Evolutionary conservation across 257 asterid genomes (phyloP).

Genomic region (Misopates orontium): DNA sequence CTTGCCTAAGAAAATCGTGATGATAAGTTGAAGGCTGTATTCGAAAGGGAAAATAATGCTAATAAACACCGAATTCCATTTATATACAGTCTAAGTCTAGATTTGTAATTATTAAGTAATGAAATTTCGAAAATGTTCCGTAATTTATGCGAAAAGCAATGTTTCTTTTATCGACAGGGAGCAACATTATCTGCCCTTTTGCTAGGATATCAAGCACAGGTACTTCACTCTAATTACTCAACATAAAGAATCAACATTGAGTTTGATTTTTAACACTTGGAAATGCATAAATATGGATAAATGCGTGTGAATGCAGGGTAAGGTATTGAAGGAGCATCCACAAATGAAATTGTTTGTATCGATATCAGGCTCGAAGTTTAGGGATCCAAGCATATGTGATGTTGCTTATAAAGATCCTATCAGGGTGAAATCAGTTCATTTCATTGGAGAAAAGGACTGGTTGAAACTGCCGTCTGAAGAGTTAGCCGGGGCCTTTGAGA

Average conservation of each 20-base stretch:
- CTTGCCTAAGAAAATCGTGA: too few relatives aligned
- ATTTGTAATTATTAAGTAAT: neutral
- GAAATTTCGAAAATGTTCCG: neutral
- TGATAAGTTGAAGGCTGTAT: too few relatives aligned
- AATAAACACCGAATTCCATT: too few relatives aligned
- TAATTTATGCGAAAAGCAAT: neutral
- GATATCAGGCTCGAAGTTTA: constrained; percentile 62
- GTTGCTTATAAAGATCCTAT: constrained; percentile 58
- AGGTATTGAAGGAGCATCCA: constrained; percentile 57
- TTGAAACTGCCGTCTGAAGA: constrained; percentile 61
- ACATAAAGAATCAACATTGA: neutral
- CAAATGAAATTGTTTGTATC: constrained; percentile 48
- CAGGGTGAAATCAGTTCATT: constrained; percentile 54
- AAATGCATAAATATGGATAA: neutral
- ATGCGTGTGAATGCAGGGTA: constrained; percentile 37
- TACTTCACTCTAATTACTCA: constrained; percentile 7
- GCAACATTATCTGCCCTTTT: constrained; percentile 56
- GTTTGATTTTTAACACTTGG: neutral
- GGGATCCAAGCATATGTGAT: constrained; percentile 48
- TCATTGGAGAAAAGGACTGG: constrained; percentile 71
- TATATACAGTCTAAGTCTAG: too few relatives aligned
- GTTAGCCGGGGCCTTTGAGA: constrained; percentile 46
- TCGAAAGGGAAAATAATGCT: too few relatives aligned
- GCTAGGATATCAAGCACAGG: constrained; percentile 66
- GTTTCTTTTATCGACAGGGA: constrained; percentile 40